Evolutionary conservation across 1,139 yeast species (phyloP).

Genomic region (Suzukiozyma palmioleophila): DNA sequence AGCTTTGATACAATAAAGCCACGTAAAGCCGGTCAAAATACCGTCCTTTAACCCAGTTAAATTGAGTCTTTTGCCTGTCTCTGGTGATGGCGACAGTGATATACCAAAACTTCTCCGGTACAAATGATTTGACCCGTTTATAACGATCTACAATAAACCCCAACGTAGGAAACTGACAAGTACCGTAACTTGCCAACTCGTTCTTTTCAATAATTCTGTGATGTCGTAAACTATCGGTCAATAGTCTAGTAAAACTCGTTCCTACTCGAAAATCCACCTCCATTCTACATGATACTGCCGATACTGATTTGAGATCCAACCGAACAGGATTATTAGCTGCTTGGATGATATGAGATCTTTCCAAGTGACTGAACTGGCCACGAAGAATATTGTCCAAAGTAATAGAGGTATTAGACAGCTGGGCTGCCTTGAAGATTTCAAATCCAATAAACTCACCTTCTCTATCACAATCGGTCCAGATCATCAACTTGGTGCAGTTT

Average conservation of each 20-base stretch:
- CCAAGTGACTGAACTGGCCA: constrained; percentile 86
- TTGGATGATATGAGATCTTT: constrained; percentile 60
- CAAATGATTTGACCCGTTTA: constrained; percentile 65
- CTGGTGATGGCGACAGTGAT: constrained; percentile 50
- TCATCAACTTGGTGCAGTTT: constrained; percentile 61
- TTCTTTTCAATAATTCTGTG: constrained; percentile 20
- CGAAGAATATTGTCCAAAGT: constrained; percentile 52
- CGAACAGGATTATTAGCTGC: constrained; percentile 71
- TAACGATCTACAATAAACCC: constrained; percentile 97
- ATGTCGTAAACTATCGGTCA: constrained; percentile 47
- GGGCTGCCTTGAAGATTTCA: constrained; percentile 73
- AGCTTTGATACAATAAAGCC: constrained; percentile 59
- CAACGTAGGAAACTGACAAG: constrained; percentile 95
- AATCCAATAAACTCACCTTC: constrained; percentile 96
- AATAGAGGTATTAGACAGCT: constrained; percentile 46
- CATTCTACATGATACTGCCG: constrained; percentile 81
- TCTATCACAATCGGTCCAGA: constrained; percentile 99
- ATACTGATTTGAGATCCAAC: constrained; percentile 66
- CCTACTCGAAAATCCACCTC: constrained; percentile 92
- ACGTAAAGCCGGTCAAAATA: constrained; percentile 72
- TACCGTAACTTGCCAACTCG: constrained; percentile 66
- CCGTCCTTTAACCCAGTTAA: constrained; percentile 67
- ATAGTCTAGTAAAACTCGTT: constrained; percentile 77
- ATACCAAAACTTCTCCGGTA: constrained; percentile 79
- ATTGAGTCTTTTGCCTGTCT: constrained; percentile 31